phyloP scores from a whole-genome alignment of 73 alveolate species.

The Breviolum minutum region DNA sequence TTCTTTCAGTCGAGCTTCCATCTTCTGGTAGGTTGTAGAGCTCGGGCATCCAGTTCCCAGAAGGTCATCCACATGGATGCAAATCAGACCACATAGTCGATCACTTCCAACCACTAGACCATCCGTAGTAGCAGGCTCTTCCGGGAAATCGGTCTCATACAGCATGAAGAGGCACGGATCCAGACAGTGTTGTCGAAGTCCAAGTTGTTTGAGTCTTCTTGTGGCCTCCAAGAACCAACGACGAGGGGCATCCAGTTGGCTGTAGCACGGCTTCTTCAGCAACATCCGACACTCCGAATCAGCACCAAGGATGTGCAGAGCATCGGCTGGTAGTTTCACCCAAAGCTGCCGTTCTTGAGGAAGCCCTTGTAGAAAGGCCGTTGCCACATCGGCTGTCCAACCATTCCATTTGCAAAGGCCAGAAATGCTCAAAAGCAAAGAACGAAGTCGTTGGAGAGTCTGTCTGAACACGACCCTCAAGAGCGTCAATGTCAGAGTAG shows the following conservation, averaged over 20 bases:
- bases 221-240: not conserved
- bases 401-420: too few species aligned
- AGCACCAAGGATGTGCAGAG: too few species aligned
- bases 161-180: conserved; percentile 1
- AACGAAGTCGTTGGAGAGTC: not conserved
- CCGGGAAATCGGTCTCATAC: not conserved
- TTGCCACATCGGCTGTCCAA: too few species aligned
- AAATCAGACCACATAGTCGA: not conserved
- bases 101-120: too few species aligned
- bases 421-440: not conserved
- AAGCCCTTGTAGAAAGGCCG: too few species aligned
- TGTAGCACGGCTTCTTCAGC: too few species aligned
- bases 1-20: not conserved
- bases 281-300: too few species aligned
- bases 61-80: not conserved
- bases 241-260: too few species aligned
- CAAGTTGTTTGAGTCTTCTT: not conserved
- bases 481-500: not conserved
- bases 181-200: not conserved
- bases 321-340: too few species aligned
- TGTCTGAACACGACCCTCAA: too few species aligned
- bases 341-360: too few species aligned
- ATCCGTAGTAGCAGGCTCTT: not conserved
- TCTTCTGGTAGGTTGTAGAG: not conserved
- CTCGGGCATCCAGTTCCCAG: not conserved